Evolutionary conservation across 2,329 filamentous ascomycete genomes (phyloP).

Genomic region (Alternaria viburni): DNA sequence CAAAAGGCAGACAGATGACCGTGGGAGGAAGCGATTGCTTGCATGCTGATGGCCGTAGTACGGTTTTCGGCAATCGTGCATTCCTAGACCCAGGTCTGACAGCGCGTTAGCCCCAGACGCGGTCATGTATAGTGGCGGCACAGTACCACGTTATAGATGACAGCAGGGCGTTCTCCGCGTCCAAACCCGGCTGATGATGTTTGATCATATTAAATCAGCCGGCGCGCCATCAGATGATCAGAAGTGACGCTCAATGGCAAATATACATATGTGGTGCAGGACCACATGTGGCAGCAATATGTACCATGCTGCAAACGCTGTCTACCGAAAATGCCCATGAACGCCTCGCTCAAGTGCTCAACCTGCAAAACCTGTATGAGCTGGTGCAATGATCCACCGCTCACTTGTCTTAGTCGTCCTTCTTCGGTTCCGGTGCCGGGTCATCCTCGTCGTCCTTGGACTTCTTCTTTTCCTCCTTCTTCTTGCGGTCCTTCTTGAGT

Average conservation of each 20-base stretch:
- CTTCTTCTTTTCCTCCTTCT: constrained; percentile 44
- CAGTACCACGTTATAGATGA: neutral
- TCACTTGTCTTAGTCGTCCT: constrained; percentile 1
- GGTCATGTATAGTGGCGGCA: neutral
- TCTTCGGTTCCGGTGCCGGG: constrained; percentile 9
- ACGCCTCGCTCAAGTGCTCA: constrained; percentile 13
- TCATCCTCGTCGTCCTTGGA: constrained; percentile 45
- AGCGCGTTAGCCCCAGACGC: neutral
- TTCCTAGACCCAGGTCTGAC: neutral
- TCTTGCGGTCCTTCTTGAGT: constrained; percentile 56
- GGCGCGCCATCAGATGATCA: neutral
- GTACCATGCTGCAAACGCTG: neutral
- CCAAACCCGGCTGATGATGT: neutral
- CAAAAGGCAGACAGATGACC: neutral
- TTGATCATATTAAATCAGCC: neutral
- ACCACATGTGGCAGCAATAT: neutral
- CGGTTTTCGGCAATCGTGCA: constrained; percentile 10
- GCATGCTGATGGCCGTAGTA: constrained; percentile 4
- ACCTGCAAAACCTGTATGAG: neutral
- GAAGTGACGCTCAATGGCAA: neutral
- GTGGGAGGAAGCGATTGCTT: neutral
- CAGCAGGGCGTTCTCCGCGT: constrained; percentile 5
- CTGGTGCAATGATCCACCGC: neutral
- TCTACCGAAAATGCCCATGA: neutral
- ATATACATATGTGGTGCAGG: neutral